Evolutionary conservation across 2,329 filamentous ascomycete species (phyloP).

Genomic region (Lachnellula subtilissima): DNA sequence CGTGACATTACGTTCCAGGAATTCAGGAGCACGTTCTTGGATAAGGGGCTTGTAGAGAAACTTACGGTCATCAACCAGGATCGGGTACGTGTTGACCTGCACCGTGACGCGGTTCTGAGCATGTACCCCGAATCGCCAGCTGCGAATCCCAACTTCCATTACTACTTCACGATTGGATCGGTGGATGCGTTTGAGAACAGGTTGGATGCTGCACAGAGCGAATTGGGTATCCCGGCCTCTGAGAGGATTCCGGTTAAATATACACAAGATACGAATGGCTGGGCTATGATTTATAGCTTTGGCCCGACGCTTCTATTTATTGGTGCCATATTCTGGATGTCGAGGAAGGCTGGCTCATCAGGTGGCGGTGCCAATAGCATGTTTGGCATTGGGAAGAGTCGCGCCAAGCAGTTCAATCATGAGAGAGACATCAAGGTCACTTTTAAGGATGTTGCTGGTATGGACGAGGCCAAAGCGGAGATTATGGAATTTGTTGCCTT

Average conservation of each 20-base stretch:
- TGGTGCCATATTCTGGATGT: conserved; percentile 74
- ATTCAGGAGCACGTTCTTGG: conserved; percentile 85
- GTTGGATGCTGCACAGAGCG: conserved; percentile 80
- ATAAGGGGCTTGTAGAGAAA: conserved; percentile 94
- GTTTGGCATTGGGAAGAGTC: conserved; percentile 93
- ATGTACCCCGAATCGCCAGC: conserved; percentile 74
- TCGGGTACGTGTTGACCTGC: conserved; percentile 73
- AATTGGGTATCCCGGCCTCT: conserved; percentile 77
- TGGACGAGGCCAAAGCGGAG: conserved; percentile 96
- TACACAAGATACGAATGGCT: conserved; percentile 65
- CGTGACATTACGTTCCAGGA: conserved; percentile 98
- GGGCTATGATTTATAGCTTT: conserved; percentile 69
- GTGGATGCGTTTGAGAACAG: conserved; percentile 87
- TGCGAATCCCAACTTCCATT: conserved; percentile 65
- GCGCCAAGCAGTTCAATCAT: conserved; percentile 95
- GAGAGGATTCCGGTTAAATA: conserved; percentile 94
- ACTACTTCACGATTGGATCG: conserved; percentile 94
- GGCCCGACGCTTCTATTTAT: conserved; percentile 84
- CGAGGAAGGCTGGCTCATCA: conserved; percentile 66
- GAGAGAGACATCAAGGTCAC: conserved; percentile 96
- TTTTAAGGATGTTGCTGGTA: conserved; percentile 92
- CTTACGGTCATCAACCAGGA: conserved; percentile 74
- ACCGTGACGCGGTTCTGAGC: conserved; percentile 66
- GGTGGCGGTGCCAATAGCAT: conserved; percentile 69
- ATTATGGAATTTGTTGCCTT: conserved; percentile 99